These are phyloP conservation scores for Carex littledalei DNA, from an alignment of 176 grass and related monocot species.

Conservation along the genomic window DNA sequence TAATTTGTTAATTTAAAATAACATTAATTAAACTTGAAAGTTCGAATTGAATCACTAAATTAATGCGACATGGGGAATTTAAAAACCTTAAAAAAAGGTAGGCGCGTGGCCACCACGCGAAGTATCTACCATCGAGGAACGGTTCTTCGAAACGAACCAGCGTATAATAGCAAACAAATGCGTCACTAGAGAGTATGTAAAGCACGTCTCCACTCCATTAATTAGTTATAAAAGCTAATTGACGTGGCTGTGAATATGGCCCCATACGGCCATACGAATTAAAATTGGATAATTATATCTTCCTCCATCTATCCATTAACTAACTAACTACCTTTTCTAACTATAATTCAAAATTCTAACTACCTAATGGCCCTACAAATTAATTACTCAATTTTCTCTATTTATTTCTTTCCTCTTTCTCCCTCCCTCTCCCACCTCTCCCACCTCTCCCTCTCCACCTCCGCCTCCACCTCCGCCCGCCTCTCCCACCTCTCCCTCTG, in stretches of 20 bases:
- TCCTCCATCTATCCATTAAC: too few species aligned
- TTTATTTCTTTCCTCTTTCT: too few species aligned
- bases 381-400: too few species aligned
- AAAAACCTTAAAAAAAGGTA: neutral
- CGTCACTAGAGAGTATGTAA: neutral
- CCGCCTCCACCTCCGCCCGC: too few species aligned
- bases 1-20: neutral
- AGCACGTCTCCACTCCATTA: neutral
- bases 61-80: neutral
- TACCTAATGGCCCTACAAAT: too few species aligned
- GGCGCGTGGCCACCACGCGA: slow-evolving; percentile 68
- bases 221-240: neutral
- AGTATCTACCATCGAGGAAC: slow-evolving; percentile 12
- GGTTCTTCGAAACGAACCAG: neutral
- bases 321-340: too few species aligned
- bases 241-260: neutral
- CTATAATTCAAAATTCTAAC: too few species aligned
- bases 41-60: neutral
- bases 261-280: neutral
- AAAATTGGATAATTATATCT: too few species aligned
- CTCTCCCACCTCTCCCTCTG: too few species aligned
- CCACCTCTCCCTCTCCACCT: too few species aligned
- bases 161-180: neutral
- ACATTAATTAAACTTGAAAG: neutral
- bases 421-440: too few species aligned